Percentiles rank a stretch among this genome's conserved stretches.
Conservation (phyloP, 345 rosid genomes). For the Garcia nutans region DNA sequence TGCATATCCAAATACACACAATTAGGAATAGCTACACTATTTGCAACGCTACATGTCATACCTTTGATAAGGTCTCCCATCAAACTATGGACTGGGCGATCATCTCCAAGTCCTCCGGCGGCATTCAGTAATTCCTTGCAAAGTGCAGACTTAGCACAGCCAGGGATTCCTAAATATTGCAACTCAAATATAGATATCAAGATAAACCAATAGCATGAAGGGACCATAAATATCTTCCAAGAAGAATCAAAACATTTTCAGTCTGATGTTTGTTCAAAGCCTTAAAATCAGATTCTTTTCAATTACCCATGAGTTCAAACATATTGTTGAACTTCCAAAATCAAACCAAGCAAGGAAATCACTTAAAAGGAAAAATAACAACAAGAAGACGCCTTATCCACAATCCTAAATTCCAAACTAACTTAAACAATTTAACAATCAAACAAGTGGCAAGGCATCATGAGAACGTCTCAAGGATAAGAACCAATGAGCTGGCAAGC, state of each 20-base stretch:
- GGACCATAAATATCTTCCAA: neutral
- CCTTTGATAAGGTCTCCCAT: constrained; percentile 99
- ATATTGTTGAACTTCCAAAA: neutral
- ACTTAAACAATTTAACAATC: neutral
- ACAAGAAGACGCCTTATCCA: neutral
- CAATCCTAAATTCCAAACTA: neutral
- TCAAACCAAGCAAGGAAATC: neutral
- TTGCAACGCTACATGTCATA: constrained; percentile 25
- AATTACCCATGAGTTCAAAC: neutral
- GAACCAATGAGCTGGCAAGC: neutral
- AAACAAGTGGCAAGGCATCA: neutral
- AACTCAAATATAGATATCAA: constrained; percentile 7
- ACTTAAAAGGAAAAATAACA: neutral
- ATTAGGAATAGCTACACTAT: neutral
- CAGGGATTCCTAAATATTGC: constrained; percentile 75
- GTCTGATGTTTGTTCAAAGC: neutral
- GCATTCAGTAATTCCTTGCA: constrained; percentile 77
- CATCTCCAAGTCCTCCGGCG: constrained; percentile 76
- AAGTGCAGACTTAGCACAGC: constrained; percentile 96
- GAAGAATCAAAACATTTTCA: neutral
- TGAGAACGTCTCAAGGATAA: neutral
- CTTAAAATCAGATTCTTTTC: neutral
- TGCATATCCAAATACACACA: neutral
- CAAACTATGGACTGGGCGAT: constrained; percentile 74
- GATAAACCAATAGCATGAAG: neutral